phyloP scores from a whole-genome alignment of 2,329 filamentous ascomycete genomes.

The Teratosphaeria epicoccoides region DNA sequence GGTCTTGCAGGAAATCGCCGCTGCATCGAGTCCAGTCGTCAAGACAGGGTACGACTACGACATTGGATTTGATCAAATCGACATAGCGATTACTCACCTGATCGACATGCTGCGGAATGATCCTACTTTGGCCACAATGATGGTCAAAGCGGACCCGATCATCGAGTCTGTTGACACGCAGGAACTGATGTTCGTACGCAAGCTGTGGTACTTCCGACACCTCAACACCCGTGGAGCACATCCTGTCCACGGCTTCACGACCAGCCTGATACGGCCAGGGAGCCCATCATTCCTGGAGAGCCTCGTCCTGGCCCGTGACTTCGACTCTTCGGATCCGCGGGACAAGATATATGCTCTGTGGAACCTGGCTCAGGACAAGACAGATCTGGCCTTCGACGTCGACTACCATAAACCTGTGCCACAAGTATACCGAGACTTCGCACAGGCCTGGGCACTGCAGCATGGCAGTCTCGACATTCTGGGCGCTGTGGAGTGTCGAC shows the following conservation, averaged over 20 bases:
- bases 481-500: conserved; percentile 4
- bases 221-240: not conserved
- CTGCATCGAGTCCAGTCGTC: not conserved
- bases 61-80: conserved; percentile 1
- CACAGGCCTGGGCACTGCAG: conserved; percentile 5
- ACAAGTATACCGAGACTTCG: conserved; percentile 1
- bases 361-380: conserved; percentile 6
- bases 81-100: conserved; percentile 4
- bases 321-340: conserved; percentile 4
- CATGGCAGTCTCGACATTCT: conserved; percentile 7
- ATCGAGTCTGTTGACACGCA: conserved; percentile 1
- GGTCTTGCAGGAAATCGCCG: not conserved
- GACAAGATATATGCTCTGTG: conserved; percentile 6
- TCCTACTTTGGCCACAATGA: conserved; percentile 1
- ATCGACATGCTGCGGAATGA: conserved; percentile 3
- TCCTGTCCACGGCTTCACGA: not conserved
- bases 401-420: conserved; percentile 3
- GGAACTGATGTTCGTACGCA: conserved; percentile 4
- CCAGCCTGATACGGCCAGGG: not conserved
- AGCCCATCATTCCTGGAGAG: conserved; percentile 3
- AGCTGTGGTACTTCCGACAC: conserved; percentile 8
- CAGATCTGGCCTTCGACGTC: conserved; percentile 2
- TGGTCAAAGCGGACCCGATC: not conserved
- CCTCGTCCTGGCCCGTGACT: conserved; percentile 4
- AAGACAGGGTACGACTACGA: not conserved